Base-by-base conservation (phyloP, 2,329 filamentous ascomycete species). In the Pyricularia grisea region DNA sequence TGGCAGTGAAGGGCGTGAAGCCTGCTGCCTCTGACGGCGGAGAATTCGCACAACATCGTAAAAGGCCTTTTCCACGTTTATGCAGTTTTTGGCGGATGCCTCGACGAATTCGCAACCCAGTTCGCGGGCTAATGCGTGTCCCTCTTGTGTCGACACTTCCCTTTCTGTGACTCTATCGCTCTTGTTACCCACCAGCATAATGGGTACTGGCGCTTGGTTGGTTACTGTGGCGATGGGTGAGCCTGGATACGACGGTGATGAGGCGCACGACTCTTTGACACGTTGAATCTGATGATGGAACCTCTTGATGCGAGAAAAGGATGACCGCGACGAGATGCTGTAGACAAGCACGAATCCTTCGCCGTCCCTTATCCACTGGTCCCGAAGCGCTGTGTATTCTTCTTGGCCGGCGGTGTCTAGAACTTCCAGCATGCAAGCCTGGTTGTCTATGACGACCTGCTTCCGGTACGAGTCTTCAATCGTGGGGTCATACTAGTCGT, bases 131-230 rank as follows among this genome's bases (percentile, higher is more conserved):
- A 98, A 83, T 68, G 94, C 93, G 73, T 93, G 92, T 20, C 95
- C 95, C 81, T 99, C 95, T 79, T 98, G 95, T 67, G 94, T 97
- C 2, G 94, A 97, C 3, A 98, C 95, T 77, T 97, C 94, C 73
- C 95, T 89, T 81, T 98, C 95, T 31, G 94, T 97, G 65, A 97
- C 93, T 75, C 95, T 88, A 81, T 99, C 95, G 81, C 93, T 97
- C 83, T 99, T 99, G 85, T 99, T 98, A 73, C 95, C 95, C 50
- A 99, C 95, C 33, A 99, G 86, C 95, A 99, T 98, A 75, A 99
- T 92, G 65, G 95, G 95, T 20, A 95, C 93, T 25, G 90, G 90
- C 72, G 88, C 85, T 72, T 87, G 87, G 30, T 87, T 81, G 78
- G 79, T 80, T 76, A 82, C 79, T 74, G 87, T 74, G 77, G 89